phyloP scores from a whole-genome alignment of 163 green algal species.

The Coccomyxa subellipsoidea region DNA sequence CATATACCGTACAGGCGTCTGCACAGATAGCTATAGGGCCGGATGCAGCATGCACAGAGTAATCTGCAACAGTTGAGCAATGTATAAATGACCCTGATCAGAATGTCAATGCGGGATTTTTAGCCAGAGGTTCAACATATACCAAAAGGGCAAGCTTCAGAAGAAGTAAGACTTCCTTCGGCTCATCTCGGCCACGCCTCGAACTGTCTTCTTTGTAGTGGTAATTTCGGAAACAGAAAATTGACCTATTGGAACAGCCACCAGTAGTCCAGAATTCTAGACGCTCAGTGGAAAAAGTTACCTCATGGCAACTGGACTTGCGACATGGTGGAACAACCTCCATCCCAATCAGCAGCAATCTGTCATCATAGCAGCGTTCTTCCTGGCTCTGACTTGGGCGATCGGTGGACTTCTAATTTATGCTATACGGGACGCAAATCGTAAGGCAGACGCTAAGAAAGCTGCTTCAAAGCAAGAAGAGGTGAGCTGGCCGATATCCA shows the following conservation, averaged over 20 bases:
- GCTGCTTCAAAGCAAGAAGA: not conserved
- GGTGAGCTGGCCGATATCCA: not conserved
- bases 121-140: no score
- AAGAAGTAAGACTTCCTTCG: no score
- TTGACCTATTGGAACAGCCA: not conserved
- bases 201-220: not conserved
- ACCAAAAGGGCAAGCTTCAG: no score
- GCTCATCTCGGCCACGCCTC: not conserved
- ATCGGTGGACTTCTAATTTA: not conserved
- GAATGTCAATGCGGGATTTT: no score
- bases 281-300: not conserved
- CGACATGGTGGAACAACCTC: not conserved
- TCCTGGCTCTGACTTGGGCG: not conserved
- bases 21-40: no score
- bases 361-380: not conserved
- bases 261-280: not conserved
- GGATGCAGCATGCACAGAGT: no score
- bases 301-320: not conserved
- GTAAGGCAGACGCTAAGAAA: not conserved
- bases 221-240: no score
- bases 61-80: no score
- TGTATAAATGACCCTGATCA: no score
- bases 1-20: no score
- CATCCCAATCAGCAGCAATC: not conserved
- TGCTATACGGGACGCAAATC: not conserved